Base-by-base conservation (phyloP, 306 rosid genomes). In the Heteromeles arbutifolia region DNA sequence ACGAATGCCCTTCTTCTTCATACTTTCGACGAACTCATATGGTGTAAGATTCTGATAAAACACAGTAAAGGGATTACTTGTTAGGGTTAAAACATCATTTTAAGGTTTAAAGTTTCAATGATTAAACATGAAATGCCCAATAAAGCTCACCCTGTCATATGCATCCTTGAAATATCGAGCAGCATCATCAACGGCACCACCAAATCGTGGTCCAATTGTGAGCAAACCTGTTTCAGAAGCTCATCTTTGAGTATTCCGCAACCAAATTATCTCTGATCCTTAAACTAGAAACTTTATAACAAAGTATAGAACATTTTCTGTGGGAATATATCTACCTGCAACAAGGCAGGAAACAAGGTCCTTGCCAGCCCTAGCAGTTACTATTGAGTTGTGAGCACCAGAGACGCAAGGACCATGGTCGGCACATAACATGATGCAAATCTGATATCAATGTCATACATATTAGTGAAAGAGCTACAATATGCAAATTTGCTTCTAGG, bases 141-240 rank as follows among this genome's bases (percentile, higher is more conserved):
- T 63, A 69, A 72, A 53, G 78, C 84, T 83, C 85, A 90, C 97
- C 89, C 79, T 90, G 84, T 96, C 98, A 82, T 74, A 91, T 67
- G 99, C 99, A 80, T 96, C 98, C 92, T 92, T 96, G 86, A 92
- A 96, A 82, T 92, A 96, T 57, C 99, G 97, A 82, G 99, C 99
- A 81, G 99, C 99, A 75, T 96, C 99, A 78, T 96, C 98, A 78
- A 96, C 84, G 81, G 99, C 99, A 84, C 99, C 99, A 66, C 99
- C 99, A 81, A 96, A 96, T 74, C 97, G 99, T 32, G 99, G 99
- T 81, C 99, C 99, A 74, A 92, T 96, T 54, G 99, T 96, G 78
- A 96, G 98, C 88, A 96, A 89, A 86, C 98, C 99, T 96, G 85
- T 80, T 85, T 69, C 82, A 89, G 74, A 75, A 88, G 74, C 43